phyloP scores from a whole-genome alignment of 164 flowering plant genomes.

The Warburgia ugandensis region DNA sequence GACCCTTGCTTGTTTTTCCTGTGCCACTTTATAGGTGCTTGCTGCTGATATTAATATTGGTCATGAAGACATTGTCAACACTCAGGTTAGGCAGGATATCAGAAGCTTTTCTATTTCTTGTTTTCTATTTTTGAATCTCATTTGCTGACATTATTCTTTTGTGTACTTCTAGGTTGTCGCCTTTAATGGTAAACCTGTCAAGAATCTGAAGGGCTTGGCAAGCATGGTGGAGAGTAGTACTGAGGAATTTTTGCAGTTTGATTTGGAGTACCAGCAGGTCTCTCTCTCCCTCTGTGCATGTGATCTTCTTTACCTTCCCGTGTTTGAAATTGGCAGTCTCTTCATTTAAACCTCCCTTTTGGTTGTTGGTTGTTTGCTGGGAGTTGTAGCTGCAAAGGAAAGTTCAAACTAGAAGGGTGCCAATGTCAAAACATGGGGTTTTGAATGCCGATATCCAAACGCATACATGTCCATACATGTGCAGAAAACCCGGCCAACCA shows the following conservation, averaged over 20 bases:
- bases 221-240: constrained; percentile 71
- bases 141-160: neutral
- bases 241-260: constrained; percentile 73
- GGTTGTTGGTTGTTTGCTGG: too few relatives aligned
- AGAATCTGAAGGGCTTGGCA: constrained; percentile 73
- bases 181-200: constrained; percentile 75
- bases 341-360: too few relatives aligned
- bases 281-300: constrained; percentile 17
- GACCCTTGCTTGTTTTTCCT: neutral
- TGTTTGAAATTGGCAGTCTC: too few relatives aligned
- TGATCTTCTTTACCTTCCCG: too few relatives aligned
- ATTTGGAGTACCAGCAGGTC: constrained; percentile 85
- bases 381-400: too few relatives aligned
- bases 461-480: too few relatives aligned
- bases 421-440: too few relatives aligned
- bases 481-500: too few relatives aligned
- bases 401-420: too few relatives aligned
- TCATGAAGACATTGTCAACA: constrained; percentile 84
- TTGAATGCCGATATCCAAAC: too few relatives aligned
- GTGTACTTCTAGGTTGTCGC: constrained; percentile 48
- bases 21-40: constrained; percentile 47
- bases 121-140: neutral
- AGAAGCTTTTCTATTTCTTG: neutral
- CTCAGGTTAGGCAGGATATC: constrained; percentile 45
- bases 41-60: constrained; percentile 91